Base-by-base conservation (phyloP, 768 basidiomycete species). In the Mrakia hoshinonis region DNA sequence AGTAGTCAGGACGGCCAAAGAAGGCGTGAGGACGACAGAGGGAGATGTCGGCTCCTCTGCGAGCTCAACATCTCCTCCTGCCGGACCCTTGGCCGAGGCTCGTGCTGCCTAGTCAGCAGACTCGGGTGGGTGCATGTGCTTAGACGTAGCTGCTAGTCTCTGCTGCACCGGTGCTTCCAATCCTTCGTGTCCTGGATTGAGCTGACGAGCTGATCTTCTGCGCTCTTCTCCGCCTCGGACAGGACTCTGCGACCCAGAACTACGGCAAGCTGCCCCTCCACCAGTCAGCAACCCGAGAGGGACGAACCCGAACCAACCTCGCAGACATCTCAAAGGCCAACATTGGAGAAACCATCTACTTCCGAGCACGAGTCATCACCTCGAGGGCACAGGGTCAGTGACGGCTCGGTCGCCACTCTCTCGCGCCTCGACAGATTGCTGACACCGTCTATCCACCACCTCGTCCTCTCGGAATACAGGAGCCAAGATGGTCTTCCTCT, bases 401-500 rank as follows among this genome's bases (percentile, higher is more conserved):
- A 9, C 46, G 43, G 9, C 12, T 64, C n/a, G 36, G 5, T 39
- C 36, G 20, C 38, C 26, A 11, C 18, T 18, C 24, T 55, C 54
- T 26, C 38, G n/a, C 29, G 26, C n/a, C 54, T 39, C n/a, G n/a
- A n/a, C n/a, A n/a, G n/a, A n/a, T n/a, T n/a, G n/a, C n/a, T n/a
- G n/a, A n/a, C n/a, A n/a, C n/a, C n/a, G n/a, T n/a, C n/a, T n/a
- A n/a, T n/a, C 36, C 36, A 20, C 26, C n/a, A 20, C 31, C 31
- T 31, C 51, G 20, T n/a, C 22, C 29, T 51, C 20, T 22, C 3
- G 15, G 20, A 4, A 4, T 51, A 49, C 68, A 81, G 81, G 91
- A 75, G 90, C 86, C 81, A 99, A 92, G 82, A 92, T 97, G 87
- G 90, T 90, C 65, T 99, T 99, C 81, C 81, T 98, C 66, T 87